Evolutionary conservation across 768 basidiomycete species (phyloP).

Genomic region (Hydnomerulius pinastri): DNA sequence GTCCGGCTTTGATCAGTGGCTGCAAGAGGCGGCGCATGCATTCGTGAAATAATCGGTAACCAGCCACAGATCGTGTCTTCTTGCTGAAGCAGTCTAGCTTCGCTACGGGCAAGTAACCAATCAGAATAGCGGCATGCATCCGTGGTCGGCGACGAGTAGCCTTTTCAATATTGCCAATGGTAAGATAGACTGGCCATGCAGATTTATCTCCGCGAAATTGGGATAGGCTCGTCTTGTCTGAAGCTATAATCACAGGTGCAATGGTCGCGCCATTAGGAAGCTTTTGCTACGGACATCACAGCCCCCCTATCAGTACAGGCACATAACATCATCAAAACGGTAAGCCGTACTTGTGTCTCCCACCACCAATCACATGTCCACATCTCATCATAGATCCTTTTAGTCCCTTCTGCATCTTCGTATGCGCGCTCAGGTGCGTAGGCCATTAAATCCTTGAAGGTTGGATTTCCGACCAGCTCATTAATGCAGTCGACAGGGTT

Average conservation of each 20-base stretch:
- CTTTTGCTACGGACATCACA: neutral
- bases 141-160: conserved; percentile 39
- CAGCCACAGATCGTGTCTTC: conserved; percentile 13
- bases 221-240: conserved; percentile 17
- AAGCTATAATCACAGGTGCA: conserved; percentile 22
- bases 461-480: conserved; percentile 29
- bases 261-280: conserved; percentile 4
- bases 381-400: conserved; percentile 37
- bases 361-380: conserved; percentile 41
- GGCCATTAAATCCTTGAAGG: conserved; percentile 25
- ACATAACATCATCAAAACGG: neutral
- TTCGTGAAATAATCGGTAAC: conserved; percentile 38
- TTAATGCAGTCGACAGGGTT: conserved; percentile 29
- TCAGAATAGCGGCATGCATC: conserved; percentile 31
- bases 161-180: conserved; percentile 45
- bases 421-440: conserved; percentile 34
- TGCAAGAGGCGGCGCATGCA: conserved; percentile 36
- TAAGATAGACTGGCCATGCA: conserved; percentile 23
- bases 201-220: conserved; percentile 22
- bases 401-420: conserved; percentile 6
- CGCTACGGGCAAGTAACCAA: conserved; percentile 41
- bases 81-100: conserved; percentile 33
- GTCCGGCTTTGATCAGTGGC: conserved; percentile 32
- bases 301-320: too few relatives aligned
- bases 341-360: conserved; percentile 32